These are phyloP conservation scores for Fimicolochytrium jonesii DNA, from an alignment of 192 early-diverging fungal species.

Conservation along the genomic window DNA sequence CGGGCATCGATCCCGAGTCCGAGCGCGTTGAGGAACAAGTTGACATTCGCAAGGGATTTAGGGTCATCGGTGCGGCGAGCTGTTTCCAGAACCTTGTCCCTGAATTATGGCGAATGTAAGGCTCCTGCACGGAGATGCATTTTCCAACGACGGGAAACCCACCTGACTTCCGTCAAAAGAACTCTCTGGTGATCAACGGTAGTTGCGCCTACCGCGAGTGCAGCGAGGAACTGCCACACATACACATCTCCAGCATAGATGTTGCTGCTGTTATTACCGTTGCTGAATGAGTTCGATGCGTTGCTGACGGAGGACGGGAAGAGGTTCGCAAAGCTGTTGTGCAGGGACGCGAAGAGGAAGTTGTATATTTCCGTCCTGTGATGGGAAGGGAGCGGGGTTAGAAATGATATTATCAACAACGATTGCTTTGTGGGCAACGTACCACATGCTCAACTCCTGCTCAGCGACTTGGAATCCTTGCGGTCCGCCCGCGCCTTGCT, in stretches of 20 bases:
- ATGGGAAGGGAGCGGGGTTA: too few relatives aligned
- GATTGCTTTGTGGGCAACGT: too few relatives aligned
- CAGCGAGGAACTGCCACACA: slow-evolving; percentile 97
- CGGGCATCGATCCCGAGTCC: slow-evolving; percentile 81
- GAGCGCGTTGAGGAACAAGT: slow-evolving; percentile 92
- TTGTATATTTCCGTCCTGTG: slow-evolving; percentile 81
- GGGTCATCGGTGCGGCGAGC: slow-evolving; percentile 55
- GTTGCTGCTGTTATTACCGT: too few relatives aligned
- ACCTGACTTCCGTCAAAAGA: slow-evolving; percentile 85
- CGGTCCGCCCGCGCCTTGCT: slow-evolving; percentile 46
- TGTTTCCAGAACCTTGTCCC: slow-evolving; percentile 80
- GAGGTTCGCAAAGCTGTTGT: slow-evolving; percentile 68
- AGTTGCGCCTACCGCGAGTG: slow-evolving; percentile 86
- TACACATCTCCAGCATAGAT: slow-evolving; percentile 83
- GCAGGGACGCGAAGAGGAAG: slow-evolving; percentile 73
- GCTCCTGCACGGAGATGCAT: background rate
- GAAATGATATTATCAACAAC: background rate
- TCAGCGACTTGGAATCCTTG: slow-evolving; percentile 4
- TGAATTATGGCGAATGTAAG: slow-evolving; percentile 14
- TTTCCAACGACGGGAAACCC: slow-evolving; percentile 22
- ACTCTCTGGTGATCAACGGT: slow-evolving; percentile 91
- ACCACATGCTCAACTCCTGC: slow-evolving; percentile 32
- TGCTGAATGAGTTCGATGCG: background rate
- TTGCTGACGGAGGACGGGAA: slow-evolving; percentile 63
- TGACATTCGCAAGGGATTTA: slow-evolving; percentile 76